phyloP scores from a whole-genome alignment of 2,329 filamentous ascomycete species.

The Sporothrix globosa region DNA sequence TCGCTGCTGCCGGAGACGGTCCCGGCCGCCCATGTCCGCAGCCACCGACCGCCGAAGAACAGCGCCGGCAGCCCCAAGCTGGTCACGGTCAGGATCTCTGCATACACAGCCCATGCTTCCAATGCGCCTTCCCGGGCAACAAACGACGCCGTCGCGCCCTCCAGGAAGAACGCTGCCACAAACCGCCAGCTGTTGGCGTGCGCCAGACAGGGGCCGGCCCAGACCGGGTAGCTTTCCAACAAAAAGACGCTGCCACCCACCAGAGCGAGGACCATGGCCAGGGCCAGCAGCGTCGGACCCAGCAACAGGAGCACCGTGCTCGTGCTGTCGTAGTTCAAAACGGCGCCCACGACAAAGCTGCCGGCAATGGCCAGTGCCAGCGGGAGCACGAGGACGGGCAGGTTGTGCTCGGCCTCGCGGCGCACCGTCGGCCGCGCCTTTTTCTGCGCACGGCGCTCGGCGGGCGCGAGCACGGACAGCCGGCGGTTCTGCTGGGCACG shows the following conservation, averaged over 20 bases:
- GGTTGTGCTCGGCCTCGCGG: slow-evolving; percentile 44
- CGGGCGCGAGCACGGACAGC: not conserved
- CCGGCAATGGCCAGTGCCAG: slow-evolving; percentile 40
- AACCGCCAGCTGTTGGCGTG: slow-evolving; percentile 43
- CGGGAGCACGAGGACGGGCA: slow-evolving; percentile 42
- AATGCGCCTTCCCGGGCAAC: slow-evolving; percentile 40
- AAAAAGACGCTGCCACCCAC: slow-evolving; percentile 42
- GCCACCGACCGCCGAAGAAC: slow-evolving; percentile 39
- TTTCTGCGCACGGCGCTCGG: not conserved
- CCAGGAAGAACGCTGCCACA: slow-evolving; percentile 42
- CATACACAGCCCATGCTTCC: slow-evolving; percentile 41
- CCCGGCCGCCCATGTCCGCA: slow-evolving; percentile 42
- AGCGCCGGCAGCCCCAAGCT: slow-evolving; percentile 41
- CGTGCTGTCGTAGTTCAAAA: slow-evolving; percentile 38
- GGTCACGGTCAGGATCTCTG: slow-evolving; percentile 42
- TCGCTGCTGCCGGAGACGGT: slow-evolving; percentile 32
- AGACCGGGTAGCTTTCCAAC: slow-evolving; percentile 44
- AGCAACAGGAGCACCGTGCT: slow-evolving; percentile 41
- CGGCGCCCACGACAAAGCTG: slow-evolving; percentile 42
- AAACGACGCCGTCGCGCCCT: slow-evolving; percentile 40
- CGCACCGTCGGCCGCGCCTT: not conserved
- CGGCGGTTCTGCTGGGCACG: slow-evolving; percentile 32
- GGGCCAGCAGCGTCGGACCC: slow-evolving; percentile 40
- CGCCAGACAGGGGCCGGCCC: slow-evolving; percentile 43
- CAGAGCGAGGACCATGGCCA: slow-evolving; percentile 40